Base-by-base conservation (phyloP, 345 rosid species). In the Citrus trifoliata region DNA sequence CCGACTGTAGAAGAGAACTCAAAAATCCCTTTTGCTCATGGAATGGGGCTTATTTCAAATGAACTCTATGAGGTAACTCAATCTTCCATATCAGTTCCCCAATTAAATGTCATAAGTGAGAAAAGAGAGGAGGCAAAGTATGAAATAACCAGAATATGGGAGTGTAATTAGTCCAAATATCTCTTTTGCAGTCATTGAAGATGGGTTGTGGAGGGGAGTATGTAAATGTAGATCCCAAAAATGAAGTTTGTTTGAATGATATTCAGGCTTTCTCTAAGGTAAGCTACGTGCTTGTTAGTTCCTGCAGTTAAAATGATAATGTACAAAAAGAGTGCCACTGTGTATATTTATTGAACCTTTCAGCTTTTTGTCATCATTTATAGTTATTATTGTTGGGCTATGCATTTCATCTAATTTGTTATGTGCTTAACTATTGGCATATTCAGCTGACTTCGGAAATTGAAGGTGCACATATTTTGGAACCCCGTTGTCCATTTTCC, bases 31-130 rank as follows among this genome's bases (percentile, higher is more conserved):
- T 93, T 74, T 86, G 88, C 88, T 64, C 85, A 90, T 83, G 91
- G 97, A 77, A 87, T 83, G 90, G 95, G 81, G 56, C 82, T 93
- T 21, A 93, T 93, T 72, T 91, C 95, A 51, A 88, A 93, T 72
- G 93, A 93, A 72, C 94, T 89, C 51, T 84, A 85, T 73, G 85
- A 89, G 90, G 97, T 88, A 68, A 71, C n/a, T 42, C 80, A 0
- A 40, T 48, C 59, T 69, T 40, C 25, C 35, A 3, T 65, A 4
- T 28, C 32, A 19, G 4, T 13, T 16, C 25, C 13, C 33, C 7
- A 14, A 6, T 16, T 74, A 37, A 46, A 12, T 12, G 18, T 46
- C 51, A 1, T 46, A 12, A 3, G 51, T 46, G 51, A 46, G 51
- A 13, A 46, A 12, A 4, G 25, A 12, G 27, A 74, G 33, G 16